A percentile compares a stretch with the other conserved stretches of the same genome.
These are phyloP conservation scores for baker's yeast (Saccharomyces cerevisiae) DNA, from an alignment of 805 yeast species.

Conservation along the genomic window DNA sequence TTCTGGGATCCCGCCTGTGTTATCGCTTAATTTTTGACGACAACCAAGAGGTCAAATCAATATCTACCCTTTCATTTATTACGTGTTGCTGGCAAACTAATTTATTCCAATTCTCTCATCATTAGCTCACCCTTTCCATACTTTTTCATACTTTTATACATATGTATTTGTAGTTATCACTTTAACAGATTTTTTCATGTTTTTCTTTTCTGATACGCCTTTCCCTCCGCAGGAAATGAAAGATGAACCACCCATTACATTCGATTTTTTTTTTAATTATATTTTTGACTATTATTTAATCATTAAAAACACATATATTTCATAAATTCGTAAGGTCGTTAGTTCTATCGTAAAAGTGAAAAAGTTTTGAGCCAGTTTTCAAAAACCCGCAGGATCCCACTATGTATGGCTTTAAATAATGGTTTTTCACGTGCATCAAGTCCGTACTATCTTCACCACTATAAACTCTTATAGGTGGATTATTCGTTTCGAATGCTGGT, in stretches of 20 bases:
- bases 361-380: conserved; percentile 9
- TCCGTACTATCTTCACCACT: not conserved
- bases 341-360: not conserved
- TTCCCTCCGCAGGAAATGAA: too few species aligned
- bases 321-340: not conserved
- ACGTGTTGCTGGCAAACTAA: not conserved
- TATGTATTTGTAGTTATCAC: not conserved
- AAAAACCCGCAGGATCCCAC: conserved; percentile 27
- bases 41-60: not conserved
- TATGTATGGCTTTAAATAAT: conserved; percentile 21
- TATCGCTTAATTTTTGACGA: conserved; percentile 9
- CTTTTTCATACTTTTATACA: not conserved
- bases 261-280: not conserved
- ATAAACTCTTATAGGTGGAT: conserved; percentile 9
- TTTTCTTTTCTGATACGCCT: not conserved
- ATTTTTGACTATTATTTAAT: too few species aligned
- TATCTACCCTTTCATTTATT: not conserved
- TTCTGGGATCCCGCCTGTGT: conserved; percentile 22
- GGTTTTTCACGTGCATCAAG: conserved; percentile 13
- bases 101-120: not conserved
- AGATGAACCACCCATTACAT: too few species aligned
- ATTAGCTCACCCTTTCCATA: not conserved
- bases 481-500: conserved; percentile 20
- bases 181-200: not conserved
- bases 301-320: not conserved